Percentiles rank a stretch among this genome's conserved stretches.
phyloP scores from a whole-genome alignment of 2,329 filamentous ascomycete genomes.

The Thielaviopsis euricoi region DNA sequence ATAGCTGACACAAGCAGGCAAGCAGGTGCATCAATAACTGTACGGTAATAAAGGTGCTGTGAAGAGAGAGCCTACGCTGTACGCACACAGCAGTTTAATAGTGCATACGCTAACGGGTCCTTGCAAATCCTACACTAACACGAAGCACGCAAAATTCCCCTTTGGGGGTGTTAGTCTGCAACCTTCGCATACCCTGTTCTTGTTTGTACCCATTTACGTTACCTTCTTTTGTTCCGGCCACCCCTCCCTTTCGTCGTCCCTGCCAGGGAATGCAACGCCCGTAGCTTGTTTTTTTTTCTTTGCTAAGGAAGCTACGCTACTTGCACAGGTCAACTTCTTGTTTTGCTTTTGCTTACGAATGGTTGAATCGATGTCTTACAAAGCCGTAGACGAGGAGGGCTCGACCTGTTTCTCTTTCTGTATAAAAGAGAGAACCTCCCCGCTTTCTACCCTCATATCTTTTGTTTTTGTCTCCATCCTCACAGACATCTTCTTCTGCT shows the following conservation, averaged over 20 bases:
- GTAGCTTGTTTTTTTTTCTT: not conserved
- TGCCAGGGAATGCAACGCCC: not conserved
- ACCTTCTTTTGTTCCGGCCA: not conserved
- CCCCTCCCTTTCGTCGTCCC: not conserved
- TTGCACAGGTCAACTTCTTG: not conserved
- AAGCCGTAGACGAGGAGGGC: not conserved
- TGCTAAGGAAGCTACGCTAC: too few species aligned
- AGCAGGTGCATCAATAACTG: not conserved
- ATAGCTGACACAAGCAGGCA: not conserved
- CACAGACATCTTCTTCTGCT: not conserved
- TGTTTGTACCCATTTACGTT: too few species aligned
- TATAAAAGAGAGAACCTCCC: not conserved
- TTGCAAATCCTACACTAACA: not conserved
- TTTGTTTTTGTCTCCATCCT: not conserved
- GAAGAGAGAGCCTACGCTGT: too few species aligned
- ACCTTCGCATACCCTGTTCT: not conserved
- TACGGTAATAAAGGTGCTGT: not conserved
- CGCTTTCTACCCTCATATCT: not conserved
- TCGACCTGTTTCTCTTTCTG: not conserved
- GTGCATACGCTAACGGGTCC: not conserved
- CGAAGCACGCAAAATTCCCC: not conserved
- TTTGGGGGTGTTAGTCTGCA: not conserved
- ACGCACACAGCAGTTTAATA: too few species aligned
- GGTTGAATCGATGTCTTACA: not conserved
- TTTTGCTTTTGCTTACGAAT: not conserved